Evolutionary conservation across 257 asterid species (phyloP).

Genomic region (Fraxinus pennsylvanica): DNA sequence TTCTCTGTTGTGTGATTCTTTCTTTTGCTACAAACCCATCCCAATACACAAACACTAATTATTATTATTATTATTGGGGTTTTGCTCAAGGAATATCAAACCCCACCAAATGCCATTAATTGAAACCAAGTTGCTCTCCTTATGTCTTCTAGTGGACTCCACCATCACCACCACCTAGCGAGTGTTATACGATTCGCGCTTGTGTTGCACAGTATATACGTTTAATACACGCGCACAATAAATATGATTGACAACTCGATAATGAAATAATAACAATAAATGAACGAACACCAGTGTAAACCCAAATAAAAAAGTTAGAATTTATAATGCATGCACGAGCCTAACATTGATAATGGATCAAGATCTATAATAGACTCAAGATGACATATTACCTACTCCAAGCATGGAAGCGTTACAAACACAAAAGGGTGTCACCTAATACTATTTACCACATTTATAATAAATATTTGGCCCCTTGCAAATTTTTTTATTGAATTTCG

Average conservation of each 20-base stretch:
- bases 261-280: not conserved
- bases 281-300: not conserved
- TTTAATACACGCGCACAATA: not conserved
- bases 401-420: not conserved
- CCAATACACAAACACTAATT: constrained; percentile 47
- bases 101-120: constrained; percentile 38
- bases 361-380: not conserved
- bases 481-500: not conserved
- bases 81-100: constrained; percentile 35
- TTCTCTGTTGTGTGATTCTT: constrained; percentile 51
- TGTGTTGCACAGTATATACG: not conserved
- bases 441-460: not conserved
- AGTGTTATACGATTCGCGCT: constrained; percentile 11
- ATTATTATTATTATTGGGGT: constrained; percentile 24
- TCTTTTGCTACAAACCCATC: constrained; percentile 51
- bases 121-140: constrained; percentile 32
- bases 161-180: not conserved
- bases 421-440: not conserved
- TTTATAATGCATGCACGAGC: not conserved
- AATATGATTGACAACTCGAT: not conserved
- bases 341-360: not conserved
- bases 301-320: not conserved
- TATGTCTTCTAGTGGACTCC: constrained; percentile 31
- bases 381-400: not conserved
- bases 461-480: not conserved